Conservation (phyloP, 441 rosid species). For the Populus trichocarpa region DNA sequence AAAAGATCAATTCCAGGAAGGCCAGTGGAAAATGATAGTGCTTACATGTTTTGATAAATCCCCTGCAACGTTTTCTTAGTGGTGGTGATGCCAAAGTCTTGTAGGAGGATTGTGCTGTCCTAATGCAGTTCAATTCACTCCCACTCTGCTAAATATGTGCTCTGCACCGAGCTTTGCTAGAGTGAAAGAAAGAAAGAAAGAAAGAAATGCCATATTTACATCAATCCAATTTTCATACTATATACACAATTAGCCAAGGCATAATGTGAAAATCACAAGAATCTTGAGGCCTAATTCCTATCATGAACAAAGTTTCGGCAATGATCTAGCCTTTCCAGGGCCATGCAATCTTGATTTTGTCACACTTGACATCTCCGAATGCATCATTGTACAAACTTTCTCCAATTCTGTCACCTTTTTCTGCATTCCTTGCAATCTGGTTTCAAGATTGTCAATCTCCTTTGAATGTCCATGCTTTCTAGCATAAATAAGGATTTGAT, state of each 20-base stretch:
- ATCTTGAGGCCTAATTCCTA: not conserved
- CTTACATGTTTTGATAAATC: no score
- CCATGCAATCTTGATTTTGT: constrained; percentile 22
- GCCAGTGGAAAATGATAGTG: not conserved
- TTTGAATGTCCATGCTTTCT: constrained; percentile 17
- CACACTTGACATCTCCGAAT: constrained; percentile 21
- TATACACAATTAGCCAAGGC: not conserved
- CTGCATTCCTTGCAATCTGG: constrained; percentile 3
- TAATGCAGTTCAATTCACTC: not conserved
- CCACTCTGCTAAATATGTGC: not conserved
- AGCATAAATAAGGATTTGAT: constrained; percentile 21
- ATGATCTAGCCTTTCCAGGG: constrained; percentile 26
- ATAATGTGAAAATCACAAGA: not conserved
- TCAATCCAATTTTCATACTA: not conserved
- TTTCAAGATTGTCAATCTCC: not conserved
- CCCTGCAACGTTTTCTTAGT: not conserved
- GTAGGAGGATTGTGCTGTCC: not conserved
- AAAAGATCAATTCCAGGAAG: not conserved
- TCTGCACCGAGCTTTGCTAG: not conserved
- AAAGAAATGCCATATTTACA: constrained; percentile 5
- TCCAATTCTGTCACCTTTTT: constrained; percentile 12
- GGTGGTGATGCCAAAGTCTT: not conserved
- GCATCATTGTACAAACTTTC: constrained; percentile 22
- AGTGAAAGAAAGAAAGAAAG: not conserved
- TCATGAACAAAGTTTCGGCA: constrained; percentile 43